Conservation (phyloP, 75 land plant genomes). For the Adiantum capillusveneris region DNA sequence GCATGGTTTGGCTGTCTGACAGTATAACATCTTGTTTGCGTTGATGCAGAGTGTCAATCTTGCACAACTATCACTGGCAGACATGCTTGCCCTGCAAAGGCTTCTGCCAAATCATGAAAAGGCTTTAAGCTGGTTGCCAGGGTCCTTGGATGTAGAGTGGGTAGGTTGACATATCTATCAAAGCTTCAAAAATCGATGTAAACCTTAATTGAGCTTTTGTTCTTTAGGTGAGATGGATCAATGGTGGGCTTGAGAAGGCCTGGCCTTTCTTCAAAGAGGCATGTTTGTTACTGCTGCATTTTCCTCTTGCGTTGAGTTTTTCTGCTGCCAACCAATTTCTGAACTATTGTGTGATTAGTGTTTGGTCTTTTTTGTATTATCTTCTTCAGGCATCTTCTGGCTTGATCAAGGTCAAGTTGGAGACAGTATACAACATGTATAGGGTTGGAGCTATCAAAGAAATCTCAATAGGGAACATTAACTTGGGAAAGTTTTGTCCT, state of each 20-base stretch:
- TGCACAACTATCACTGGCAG: background rate
- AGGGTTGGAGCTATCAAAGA: background rate
- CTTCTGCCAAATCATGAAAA: constrained; percentile 1
- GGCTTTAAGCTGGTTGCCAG: constrained; percentile 1
- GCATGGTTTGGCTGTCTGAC: too few relatives aligned
- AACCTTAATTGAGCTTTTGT: too few relatives aligned
- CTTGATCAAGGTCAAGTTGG: background rate
- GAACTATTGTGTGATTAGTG: too few relatives aligned
- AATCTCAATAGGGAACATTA: background rate
- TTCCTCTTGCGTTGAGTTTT: too few relatives aligned
- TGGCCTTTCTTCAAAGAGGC: constrained; percentile 11
- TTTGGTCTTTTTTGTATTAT: background rate
- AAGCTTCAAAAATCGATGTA: too few relatives aligned
- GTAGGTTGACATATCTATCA: background rate
- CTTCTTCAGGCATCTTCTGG: constrained; percentile 3
- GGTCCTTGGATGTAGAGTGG: background rate
- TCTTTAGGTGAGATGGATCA: constrained; percentile 12
- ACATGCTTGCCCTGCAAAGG: background rate
- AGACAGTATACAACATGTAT: background rate
- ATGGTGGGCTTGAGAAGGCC: constrained; percentile 2
- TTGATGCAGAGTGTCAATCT: background rate
- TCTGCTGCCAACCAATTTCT: too few relatives aligned
- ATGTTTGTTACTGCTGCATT: background rate
- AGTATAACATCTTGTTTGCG: too few relatives aligned
- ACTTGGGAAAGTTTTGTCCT: constrained; percentile 7